phyloP scores from a whole-genome alignment of 495 filamentous ascomycete genomes.

The Penicillium robsamsonii region DNA sequence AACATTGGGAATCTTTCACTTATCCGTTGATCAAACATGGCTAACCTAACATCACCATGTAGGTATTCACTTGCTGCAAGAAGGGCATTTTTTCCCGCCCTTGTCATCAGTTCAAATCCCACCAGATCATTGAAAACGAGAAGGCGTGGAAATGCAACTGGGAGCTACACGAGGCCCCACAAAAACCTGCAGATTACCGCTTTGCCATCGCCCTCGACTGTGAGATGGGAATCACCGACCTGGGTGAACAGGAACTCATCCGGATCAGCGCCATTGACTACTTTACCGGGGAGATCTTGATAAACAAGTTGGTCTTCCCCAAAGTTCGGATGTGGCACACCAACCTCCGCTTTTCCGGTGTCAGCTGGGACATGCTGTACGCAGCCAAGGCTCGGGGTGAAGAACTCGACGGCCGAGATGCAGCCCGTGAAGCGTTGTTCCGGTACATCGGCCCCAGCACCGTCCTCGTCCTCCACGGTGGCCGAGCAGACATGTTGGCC shows the following conservation, averaged over 20 bases:
- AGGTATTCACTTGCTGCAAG: background rate
- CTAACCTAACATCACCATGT: background rate
- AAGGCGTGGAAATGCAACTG: background rate
- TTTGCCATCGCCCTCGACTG: slow-evolving; percentile 48
- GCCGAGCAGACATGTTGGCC: slow-evolving; percentile 24
- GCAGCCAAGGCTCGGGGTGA: slow-evolving; percentile 26
- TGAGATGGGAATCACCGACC: slow-evolving; percentile 42
- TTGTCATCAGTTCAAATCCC: background rate
- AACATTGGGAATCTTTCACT: too few species aligned
- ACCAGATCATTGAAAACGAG: background rate
- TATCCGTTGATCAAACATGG: background rate
- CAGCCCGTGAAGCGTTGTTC: slow-evolving; percentile 34
- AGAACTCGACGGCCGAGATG: too few species aligned
- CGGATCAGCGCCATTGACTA: slow-evolving; percentile 44
- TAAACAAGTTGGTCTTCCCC: slow-evolving; percentile 45
- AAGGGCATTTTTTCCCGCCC: too few species aligned
- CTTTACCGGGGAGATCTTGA: slow-evolving; percentile 38
- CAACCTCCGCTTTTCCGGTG: slow-evolving; percentile 40
- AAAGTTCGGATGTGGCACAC: slow-evolving; percentile 35
- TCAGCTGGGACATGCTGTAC: slow-evolving; percentile 26
- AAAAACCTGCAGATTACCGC: background rate
- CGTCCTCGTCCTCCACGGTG: slow-evolving; percentile 34
- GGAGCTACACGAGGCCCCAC: slow-evolving; percentile 2
- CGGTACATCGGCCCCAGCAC: slow-evolving; percentile 36
- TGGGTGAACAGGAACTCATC: slow-evolving; percentile 39